Evolutionary conservation across 257 asterid genomes (phyloP), one percentile per base, ranked within the genome.

Genomic region (Penstemon davidsonii): DNA sequence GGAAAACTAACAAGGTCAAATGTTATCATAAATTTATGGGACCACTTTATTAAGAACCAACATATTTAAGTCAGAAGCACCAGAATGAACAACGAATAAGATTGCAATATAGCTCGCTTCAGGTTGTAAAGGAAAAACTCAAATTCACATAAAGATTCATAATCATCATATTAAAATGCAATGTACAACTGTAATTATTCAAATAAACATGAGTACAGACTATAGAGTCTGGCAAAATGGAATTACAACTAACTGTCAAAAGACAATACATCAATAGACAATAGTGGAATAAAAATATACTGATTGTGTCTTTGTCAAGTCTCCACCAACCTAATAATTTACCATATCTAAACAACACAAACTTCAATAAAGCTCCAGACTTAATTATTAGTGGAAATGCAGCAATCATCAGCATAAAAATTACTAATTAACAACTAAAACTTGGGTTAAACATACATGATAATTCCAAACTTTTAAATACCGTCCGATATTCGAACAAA

Each of bases 261-360:
- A 43, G 42, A 18, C 40, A 41, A 67, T 5, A 12, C 46, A 11
- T 46, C 47, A 9, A n/a, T 33, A 25, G 50, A 43, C 44, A 38
- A 36, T 50, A 46, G 9, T 3, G 12, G 9, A 54, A 53, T 6
- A 38, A 59, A 73, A 56, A 55, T 46, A 13, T 8, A 58, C 57
- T 4, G 7, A 68, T 13, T 9, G 42, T 45, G 61, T 52, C 60
- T 11, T 41, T 49, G 66, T 51, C 62, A 70, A 59, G 10, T 54
- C 62, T 50, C 67, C 78, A 69, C 59, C 73, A 15, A 13, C 59
- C 62, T 19, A 62, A 45, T 47, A 62, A 40, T 72, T 67, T 76
- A 80, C 62, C 64, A 66, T 60, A 67, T 55, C 63, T 40, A 65
- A 70, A 58, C 66, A 59, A 71, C 78, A 55, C 78, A 62, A 19